phyloP scores from a whole-genome alignment of 345 rosid species.

The Heritiera fomes region DNA sequence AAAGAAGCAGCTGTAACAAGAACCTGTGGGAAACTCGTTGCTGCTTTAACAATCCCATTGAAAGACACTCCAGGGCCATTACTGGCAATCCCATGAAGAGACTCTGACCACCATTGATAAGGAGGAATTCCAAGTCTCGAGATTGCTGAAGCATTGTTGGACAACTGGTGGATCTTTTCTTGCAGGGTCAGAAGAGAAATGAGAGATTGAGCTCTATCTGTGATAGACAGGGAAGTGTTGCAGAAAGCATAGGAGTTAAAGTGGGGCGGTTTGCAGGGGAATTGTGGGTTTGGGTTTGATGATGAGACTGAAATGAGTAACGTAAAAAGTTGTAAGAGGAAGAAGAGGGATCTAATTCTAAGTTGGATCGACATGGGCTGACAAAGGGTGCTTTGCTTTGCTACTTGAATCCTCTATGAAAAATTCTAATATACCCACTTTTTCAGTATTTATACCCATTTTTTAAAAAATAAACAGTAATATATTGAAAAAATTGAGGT shows the following conservation, averaged over 20 bases:
- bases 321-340: slow-evolving; percentile 14
- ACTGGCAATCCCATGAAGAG: slow-evolving; percentile 81
- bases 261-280: slow-evolving; percentile 62
- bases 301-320: slow-evolving; percentile 14
- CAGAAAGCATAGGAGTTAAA: slow-evolving; percentile 60
- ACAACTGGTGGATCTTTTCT: slow-evolving; percentile 71
- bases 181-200: slow-evolving; percentile 66
- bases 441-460: too few relatives aligned
- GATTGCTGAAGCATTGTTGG: slow-evolving; percentile 63
- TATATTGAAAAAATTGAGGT: too few relatives aligned
- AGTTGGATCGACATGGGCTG: background rate
- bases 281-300: slow-evolving; percentile 27
- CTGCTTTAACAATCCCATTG: slow-evolving; percentile 59
- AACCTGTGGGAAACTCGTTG: slow-evolving; percentile 89
- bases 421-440: too few relatives aligned
- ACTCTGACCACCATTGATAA: slow-evolving; percentile 97
- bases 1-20: slow-evolving; percentile 68
- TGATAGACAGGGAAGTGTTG: slow-evolving; percentile 56
- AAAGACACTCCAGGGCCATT: slow-evolving; percentile 90
- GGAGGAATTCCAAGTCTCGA: slow-evolving; percentile 83
- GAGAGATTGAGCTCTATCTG: slow-evolving; percentile 61
- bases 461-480: too few relatives aligned
- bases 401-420: too few relatives aligned
- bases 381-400: background rate
- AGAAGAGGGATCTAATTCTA: slow-evolving; percentile 6